Percentiles rank a stretch among this genome's conserved stretches.
Evolutionary conservation across 2,329 filamentous ascomycete genomes (phyloP).

Genomic region (Fusarium succisae): DNA sequence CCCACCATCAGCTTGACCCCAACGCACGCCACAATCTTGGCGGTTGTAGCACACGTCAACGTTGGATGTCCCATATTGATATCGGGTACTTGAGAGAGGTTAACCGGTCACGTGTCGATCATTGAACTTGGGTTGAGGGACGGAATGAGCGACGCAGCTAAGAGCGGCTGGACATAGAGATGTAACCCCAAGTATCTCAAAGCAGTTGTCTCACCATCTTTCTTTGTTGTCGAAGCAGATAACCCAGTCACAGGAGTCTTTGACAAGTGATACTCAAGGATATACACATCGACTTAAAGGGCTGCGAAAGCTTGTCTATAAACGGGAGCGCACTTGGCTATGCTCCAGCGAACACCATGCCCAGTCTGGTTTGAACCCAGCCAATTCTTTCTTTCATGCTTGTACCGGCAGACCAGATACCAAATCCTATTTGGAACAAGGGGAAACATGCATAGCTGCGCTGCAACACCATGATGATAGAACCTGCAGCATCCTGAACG

Average conservation of each 20-base stretch:
- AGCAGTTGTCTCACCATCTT: neutral
- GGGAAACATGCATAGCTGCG: neutral
- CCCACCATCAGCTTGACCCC: neutral
- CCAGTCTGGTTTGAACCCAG: neutral
- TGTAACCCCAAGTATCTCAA: neutral
- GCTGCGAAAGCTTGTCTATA: neutral
- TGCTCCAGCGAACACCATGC: neutral
- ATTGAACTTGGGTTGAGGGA: neutral
- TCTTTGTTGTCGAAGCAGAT: neutral
- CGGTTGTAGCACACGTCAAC: slow-evolving; percentile 4
- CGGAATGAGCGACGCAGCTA: slow-evolving; percentile 27
- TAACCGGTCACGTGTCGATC: slow-evolving; percentile 27
- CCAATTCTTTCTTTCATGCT: neutral
- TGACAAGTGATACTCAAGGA: neutral
- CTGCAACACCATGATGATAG: slow-evolving; percentile 14
- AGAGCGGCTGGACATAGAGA: neutral
- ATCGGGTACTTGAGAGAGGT: neutral
- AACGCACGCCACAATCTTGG: slow-evolving; percentile 19
- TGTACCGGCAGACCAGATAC: neutral
- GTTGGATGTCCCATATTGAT: neutral
- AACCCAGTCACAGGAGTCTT: neutral
- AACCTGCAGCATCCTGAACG: neutral
- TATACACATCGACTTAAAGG: neutral
- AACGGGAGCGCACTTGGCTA: neutral
- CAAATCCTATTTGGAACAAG: neutral